Base-by-base conservation (phyloP, 768 basidiomycete genomes). In the Pisolithus sp. region DNA sequence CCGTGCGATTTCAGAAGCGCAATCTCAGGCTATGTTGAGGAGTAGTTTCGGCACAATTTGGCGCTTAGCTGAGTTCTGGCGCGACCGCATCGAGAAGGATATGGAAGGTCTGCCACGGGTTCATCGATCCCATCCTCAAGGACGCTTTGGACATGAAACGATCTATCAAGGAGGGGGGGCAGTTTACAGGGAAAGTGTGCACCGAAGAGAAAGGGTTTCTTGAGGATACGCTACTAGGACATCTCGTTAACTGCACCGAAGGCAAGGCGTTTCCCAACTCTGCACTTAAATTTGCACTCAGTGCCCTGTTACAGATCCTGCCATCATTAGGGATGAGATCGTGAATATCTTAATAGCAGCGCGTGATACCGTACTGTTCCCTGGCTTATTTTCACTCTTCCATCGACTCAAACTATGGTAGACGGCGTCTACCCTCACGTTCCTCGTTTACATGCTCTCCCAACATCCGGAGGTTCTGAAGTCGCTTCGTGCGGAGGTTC, bases 61-160 rank as follows among this genome's bases (percentile, higher is more conserved):
- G 82, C 75, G 77, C 4, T 59, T 83, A 8, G 49, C 59, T 4
- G 82, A 85, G 61, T 74, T 82, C 45, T 77, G 72, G 71, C 61
- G 62, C 31, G 79, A 83, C 61, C 70, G 68, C 36, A 71, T 77
- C 10, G 67, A 64, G 47, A 64, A 69, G 50, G 72, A 73, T 40
- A 76, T 79, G 72, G 62, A n/a, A 64, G 40, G 68, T 78, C 13
- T 72, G 84, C 9, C 69, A 77, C 39, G 69, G 60, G 15, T 81
- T 80, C 58, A 68, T 83, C 39, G 72, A 80, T 40, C 79, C 79
- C 1, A 76, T 85, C 48, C 45, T 84, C 55, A 53, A 64, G 39
- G 71, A 76, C 40, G 80, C 79, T 5, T 53, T 82, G 4, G 61
- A 62, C 56, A 73, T 68, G 56, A 75, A 71, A 58, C 2, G 23